Evolutionary conservation across 2,329 filamentous ascomycete species (phyloP).

Genomic region (Arachnomyces sp.): DNA sequence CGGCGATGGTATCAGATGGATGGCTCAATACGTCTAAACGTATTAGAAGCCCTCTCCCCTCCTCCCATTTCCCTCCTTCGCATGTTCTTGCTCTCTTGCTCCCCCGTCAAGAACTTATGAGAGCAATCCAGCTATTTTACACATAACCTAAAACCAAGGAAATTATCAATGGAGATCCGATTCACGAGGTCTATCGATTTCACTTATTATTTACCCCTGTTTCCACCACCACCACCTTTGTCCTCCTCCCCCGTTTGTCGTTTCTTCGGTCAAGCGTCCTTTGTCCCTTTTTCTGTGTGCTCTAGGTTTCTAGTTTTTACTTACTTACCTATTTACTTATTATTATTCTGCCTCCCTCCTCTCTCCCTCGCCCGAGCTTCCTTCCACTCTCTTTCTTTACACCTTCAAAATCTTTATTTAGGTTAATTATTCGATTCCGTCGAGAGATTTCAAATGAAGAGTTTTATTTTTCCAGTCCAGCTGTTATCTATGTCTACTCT

Average conservation of each 20-base stretch:
- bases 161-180: neutral
- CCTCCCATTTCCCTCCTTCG: neutral
- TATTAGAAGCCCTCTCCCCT: neutral
- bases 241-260: neutral
- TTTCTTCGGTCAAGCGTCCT: too few species aligned
- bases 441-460: too few species aligned
- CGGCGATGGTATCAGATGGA: slow-evolving; percentile 82
- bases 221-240: neutral
- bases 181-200: too few species aligned
- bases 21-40: slow-evolving; percentile 79
- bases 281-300: neutral
- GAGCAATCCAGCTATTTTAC: neutral
- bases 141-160: neutral
- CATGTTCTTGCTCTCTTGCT: neutral
- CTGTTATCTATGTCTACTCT: too few species aligned
- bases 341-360: too few species aligned
- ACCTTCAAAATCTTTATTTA: too few species aligned
- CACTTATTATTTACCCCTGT: neutral
- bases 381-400: too few species aligned
- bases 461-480: too few species aligned
- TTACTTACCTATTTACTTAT: neutral
- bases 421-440: too few species aligned
- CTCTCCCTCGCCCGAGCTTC: too few species aligned
- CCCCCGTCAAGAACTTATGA: neutral
- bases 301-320: neutral